phyloP scores from a whole-genome alignment of 345 rosid species.

The Citrus inodora region DNA sequence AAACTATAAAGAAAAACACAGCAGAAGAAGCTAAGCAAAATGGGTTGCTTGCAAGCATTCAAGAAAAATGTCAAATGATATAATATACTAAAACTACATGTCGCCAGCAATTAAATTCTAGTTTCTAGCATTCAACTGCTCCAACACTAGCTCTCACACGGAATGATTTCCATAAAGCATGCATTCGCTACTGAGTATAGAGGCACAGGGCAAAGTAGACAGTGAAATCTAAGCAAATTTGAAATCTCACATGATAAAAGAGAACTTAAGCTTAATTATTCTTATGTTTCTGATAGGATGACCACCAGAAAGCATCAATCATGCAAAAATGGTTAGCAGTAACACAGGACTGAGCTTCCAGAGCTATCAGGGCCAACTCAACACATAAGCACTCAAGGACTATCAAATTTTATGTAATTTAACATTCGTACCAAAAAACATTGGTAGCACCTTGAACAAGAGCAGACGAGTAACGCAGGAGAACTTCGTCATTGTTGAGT shows the following conservation, averaged over 20 bases:
- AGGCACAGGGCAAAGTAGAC: background rate
- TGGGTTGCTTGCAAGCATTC: background rate
- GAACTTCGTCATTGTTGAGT: conserved; percentile 65
- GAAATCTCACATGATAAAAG: background rate
- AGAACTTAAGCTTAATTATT: background rate
- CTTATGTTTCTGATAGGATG: background rate
- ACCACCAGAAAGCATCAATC: background rate
- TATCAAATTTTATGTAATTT: background rate
- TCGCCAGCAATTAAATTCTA: background rate
- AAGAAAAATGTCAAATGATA: background rate
- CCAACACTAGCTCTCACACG: background rate
- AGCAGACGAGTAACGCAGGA: conserved; percentile 91
- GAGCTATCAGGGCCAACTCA: background rate
- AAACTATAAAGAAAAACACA: background rate
- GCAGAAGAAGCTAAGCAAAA: background rate
- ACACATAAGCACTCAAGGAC: conserved; percentile 9
- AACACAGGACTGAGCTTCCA: background rate
- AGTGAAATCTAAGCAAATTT: background rate
- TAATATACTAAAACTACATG: background rate
- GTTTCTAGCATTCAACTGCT: background rate
- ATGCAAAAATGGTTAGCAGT: background rate
- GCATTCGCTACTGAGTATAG: background rate
- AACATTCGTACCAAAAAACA: conserved; percentile 82
- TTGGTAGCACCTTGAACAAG: conserved; percentile 97
- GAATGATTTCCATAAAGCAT: background rate